A percentile compares a stretch with the other conserved stretches of the same genome.
Evolutionary conservation across 2,329 filamentous ascomycete genomes (phyloP).

Genomic region (Fusarium sp.): DNA sequence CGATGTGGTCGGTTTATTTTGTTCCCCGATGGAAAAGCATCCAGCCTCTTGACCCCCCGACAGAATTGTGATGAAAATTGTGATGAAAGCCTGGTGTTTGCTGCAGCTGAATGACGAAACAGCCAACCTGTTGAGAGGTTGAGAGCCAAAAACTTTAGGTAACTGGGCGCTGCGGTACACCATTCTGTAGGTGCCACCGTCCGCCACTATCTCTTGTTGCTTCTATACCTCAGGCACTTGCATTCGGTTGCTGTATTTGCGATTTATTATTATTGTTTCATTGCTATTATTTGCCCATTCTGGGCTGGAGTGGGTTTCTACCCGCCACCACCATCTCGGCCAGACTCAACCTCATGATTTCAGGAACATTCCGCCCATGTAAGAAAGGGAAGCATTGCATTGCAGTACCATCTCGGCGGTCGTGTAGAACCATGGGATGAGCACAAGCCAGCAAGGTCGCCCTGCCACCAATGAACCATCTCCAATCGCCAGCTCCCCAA

Average conservation of each 20-base stretch:
- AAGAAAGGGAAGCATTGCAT: slow-evolving; percentile 6
- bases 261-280: background rate
- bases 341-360: slow-evolving; percentile 22
- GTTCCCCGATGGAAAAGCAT: no score
- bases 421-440: slow-evolving; percentile 30
- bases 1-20: background rate
- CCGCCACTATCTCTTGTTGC: slow-evolving; percentile 23
- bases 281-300: slow-evolving; percentile 2
- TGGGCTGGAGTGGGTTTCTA: slow-evolving; percentile 12
- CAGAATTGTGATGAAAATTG: no score
- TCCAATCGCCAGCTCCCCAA: slow-evolving; percentile 23
- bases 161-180: slow-evolving; percentile 7
- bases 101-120: slow-evolving; percentile 13
- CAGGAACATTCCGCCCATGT: slow-evolving; percentile 17
- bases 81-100: slow-evolving; percentile 5
- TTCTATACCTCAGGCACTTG: background rate
- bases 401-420: slow-evolving; percentile 27
- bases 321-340: slow-evolving; percentile 28
- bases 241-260: background rate
- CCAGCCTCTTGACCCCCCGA: background rate
- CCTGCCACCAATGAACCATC: slow-evolving; percentile 24
- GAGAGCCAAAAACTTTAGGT: background rate
- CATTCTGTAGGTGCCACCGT: slow-evolving; percentile 8
- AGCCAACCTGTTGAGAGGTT: slow-evolving; percentile 3
- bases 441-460: slow-evolving; percentile 29